A percentile compares a stretch with the other conserved stretches of the same genome.
Evolutionary conservation across 2,329 filamentous ascomycete genomes (phyloP).

Genomic region (Colletotrichum sp.): DNA sequence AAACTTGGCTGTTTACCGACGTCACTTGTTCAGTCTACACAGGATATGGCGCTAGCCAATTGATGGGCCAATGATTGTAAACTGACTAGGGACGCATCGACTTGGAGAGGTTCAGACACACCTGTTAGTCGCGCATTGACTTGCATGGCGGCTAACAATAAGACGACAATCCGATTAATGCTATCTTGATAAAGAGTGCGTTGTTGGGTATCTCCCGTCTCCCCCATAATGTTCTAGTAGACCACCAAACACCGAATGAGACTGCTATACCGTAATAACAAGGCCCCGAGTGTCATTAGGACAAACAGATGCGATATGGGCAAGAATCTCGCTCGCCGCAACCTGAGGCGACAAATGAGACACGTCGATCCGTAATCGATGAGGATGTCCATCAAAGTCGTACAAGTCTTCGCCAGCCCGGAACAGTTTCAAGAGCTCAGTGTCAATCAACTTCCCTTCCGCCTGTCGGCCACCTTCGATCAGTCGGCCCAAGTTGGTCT

Average conservation of each 20-base stretch:
- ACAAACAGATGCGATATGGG: neutral
- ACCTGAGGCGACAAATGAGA: neutral
- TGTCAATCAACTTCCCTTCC: neutral
- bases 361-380: neutral
- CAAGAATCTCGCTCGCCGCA: neutral
- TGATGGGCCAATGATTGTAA: accelerated
- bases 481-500: neutral
- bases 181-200: neutral
- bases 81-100: neutral
- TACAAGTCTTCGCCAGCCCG: neutral
- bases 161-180: neutral
- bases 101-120: neutral
- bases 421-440: neutral
- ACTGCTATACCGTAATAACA: neutral
- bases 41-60: neutral
- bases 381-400: neutral
- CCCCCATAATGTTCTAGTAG: neutral
- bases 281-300: neutral
- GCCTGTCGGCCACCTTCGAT: neutral
- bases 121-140: neutral
- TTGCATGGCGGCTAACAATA: neutral
- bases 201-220: neutral
- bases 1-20: neutral
- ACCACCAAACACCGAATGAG: neutral
- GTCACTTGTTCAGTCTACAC: neutral